Evolutionary conservation across 1,284 basidiomycete species (phyloP).

Genomic region (Tausonia pullulans): DNA sequence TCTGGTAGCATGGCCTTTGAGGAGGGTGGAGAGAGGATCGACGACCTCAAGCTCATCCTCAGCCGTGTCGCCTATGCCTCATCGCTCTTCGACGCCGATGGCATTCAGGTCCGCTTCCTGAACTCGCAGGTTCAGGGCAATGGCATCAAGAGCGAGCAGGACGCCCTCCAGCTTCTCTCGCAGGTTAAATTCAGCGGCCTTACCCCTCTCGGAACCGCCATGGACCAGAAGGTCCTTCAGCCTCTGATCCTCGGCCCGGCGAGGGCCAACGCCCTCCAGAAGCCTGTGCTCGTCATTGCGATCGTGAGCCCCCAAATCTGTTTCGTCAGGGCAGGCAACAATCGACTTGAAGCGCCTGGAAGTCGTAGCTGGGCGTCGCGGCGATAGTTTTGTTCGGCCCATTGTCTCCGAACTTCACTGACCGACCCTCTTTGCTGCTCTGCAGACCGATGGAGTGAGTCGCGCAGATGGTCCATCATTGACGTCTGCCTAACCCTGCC

Average conservation of each 20-base stretch:
- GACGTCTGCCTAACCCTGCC: neutral
- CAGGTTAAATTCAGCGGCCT: slow-evolving; percentile 37
- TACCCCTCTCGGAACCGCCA: slow-evolving; percentile 32
- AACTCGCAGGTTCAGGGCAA: slow-evolving; percentile 38
- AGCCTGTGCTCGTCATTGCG: slow-evolving; percentile 37
- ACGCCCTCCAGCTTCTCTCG: slow-evolving; percentile 33
- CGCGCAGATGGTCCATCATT: neutral
- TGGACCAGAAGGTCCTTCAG: slow-evolving; percentile 37
- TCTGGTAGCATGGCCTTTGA: slow-evolving; percentile 21
- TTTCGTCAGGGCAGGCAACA: neutral
- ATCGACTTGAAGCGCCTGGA: neutral
- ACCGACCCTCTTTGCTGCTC: neutral
- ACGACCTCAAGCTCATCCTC: slow-evolving; percentile 32
- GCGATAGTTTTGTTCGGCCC: neutral
- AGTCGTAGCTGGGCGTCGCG: neutral
- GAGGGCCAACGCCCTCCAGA: slow-evolving; percentile 31
- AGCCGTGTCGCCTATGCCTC: slow-evolving; percentile 34
- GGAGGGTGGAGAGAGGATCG: slow-evolving; percentile 31
- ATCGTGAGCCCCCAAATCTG: neutral
- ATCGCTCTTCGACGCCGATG: slow-evolving; percentile 38
- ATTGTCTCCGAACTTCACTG: neutral
- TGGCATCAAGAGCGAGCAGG: slow-evolving; percentile 34
- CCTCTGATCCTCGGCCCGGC: slow-evolving; percentile 37
- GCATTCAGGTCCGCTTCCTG: slow-evolving; percentile 40
- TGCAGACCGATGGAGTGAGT: slow-evolving; percentile 2